Evolutionary conservation across 2,329 filamentous ascomycete genomes (phyloP).

Genomic region (Ceratocystis papillata): DNA sequence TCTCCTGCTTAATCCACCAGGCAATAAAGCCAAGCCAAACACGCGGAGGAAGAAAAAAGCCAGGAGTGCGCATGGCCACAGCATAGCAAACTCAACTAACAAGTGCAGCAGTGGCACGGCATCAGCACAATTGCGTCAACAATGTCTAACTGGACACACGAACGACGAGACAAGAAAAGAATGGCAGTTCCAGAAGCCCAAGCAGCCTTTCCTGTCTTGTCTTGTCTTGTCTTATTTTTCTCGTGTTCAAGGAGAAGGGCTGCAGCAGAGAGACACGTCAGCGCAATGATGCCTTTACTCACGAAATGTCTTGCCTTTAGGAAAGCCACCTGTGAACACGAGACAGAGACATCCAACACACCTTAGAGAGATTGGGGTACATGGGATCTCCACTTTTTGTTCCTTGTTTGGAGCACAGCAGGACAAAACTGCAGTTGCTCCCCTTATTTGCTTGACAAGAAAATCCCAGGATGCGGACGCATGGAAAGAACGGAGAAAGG

Average conservation of each 20-base stretch:
- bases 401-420: no score
- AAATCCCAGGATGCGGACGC: neutral
- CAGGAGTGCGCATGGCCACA: neutral
- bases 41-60: neutral
- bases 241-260: neutral
- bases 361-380: neutral
- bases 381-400: neutral
- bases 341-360: neutral
- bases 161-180: conserved; percentile 5
- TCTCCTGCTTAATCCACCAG: no score
- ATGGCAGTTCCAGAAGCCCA: neutral
- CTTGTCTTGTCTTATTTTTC: neutral
- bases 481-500: neutral
- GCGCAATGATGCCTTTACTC: neutral
- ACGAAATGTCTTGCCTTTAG: neutral
- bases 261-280: neutral
- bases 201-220: no score
- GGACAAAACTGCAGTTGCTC: neutral
- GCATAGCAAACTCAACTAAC: no score
- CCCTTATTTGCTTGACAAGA: neutral
- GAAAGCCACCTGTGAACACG: neutral
- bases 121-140: neutral
- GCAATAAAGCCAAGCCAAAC: no score
- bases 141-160: neutral
- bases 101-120: neutral